Evolutionary conservation across 345 rosid species (phyloP).

Genomic region (Acer negundo): DNA sequence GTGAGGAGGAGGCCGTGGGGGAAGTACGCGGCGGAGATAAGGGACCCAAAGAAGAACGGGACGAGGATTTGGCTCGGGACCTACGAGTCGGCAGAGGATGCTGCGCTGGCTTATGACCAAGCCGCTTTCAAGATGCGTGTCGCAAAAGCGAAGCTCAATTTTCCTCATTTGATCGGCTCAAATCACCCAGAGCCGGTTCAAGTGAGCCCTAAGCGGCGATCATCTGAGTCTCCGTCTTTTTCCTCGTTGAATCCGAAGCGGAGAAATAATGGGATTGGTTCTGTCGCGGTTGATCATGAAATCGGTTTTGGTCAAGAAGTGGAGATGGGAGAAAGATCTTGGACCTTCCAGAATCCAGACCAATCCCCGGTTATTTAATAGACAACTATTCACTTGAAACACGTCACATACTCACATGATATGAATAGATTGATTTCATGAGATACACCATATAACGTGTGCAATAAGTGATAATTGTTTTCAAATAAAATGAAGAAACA

Average conservation of each 20-base stretch:
- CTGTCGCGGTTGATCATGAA: not conserved
- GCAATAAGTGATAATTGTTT: not conserved
- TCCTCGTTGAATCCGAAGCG: not conserved
- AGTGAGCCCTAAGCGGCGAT: slow-evolving; percentile 22
- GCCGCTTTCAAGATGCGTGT: slow-evolving; percentile 17
- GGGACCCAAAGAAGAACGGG: slow-evolving; percentile 64
- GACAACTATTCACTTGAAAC: not conserved
- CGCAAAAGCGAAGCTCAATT: slow-evolving; percentile 4
- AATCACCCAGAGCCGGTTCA: not conserved
- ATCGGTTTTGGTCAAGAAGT: not conserved
- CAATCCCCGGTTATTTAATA: not conserved
- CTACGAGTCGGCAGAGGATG: slow-evolving; percentile 59
- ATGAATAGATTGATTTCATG: no score
- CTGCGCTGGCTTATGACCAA: slow-evolving; percentile 26
- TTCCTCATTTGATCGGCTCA: slow-evolving; percentile 16
- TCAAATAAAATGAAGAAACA: not conserved
- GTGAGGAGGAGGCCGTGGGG: slow-evolving; percentile 64
- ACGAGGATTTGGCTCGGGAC: slow-evolving; percentile 76
- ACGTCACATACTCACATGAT: no score
- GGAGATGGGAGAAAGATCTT: no score
- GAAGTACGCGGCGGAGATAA: slow-evolving; percentile 64
- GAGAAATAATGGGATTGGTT: not conserved
- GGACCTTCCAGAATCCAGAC: not conserved
- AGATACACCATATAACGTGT: no score
- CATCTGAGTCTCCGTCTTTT: not conserved